These are phyloP conservation scores for Podila epigama DNA, from an alignment of 192 early-diverging fungal species.

Conservation along the genomic window DNA sequence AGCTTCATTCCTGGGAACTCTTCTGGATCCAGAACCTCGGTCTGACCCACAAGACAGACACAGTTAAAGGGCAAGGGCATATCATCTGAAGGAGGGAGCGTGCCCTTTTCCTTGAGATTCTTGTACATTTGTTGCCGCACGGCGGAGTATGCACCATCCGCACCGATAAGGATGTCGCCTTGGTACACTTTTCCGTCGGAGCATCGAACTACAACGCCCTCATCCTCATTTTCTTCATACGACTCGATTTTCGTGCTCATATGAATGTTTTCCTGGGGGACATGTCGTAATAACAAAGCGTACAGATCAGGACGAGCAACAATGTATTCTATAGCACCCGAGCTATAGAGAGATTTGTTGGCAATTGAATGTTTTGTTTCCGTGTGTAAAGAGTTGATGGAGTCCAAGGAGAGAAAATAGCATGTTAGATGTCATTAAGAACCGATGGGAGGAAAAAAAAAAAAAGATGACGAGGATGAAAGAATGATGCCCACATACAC, in stretches of 20 bases:
- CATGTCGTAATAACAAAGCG: background rate
- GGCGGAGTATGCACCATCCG: background rate
- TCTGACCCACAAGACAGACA: constrained; percentile 1
- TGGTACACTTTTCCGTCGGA: background rate
- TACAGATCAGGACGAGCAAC: background rate
- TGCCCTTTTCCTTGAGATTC: background rate
- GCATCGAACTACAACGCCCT: background rate
- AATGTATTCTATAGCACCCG: background rate
- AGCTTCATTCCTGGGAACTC: background rate
- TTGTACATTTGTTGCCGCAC: background rate
- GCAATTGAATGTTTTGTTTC: background rate
- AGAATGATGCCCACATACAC: background rate
- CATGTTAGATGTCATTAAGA: no score
- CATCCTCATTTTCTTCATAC: background rate
- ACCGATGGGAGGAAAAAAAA: background rate
- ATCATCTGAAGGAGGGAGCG: background rate
- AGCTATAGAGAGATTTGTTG: background rate
- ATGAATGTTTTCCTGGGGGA: background rate
- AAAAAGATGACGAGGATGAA: background rate
- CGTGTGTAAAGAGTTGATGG: background rate
- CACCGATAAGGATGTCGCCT: constrained; percentile 1
- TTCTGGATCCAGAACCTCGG: background rate
- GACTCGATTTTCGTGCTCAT: background rate
- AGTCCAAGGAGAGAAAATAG: no score
- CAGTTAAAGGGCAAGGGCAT: background rate